A percentile compares a stretch with the other conserved stretches of the same genome.
These are phyloP conservation scores for Cadophora sp. DNA, from an alignment of 2,329 filamentous ascomycete species.

Conservation along the genomic window DNA sequence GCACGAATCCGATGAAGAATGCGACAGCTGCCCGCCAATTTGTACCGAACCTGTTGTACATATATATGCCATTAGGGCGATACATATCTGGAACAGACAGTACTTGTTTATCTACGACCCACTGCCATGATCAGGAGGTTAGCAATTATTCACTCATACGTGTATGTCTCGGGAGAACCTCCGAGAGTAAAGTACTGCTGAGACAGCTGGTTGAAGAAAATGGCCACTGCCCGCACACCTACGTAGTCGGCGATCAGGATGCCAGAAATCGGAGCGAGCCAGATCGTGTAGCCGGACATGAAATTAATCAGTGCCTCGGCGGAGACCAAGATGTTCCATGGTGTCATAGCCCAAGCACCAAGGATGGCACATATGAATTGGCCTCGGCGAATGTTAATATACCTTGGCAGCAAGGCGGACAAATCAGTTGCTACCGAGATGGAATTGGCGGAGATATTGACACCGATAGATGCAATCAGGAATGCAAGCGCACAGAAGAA, in stretches of 20 bases:
- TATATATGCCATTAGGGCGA: constrained; percentile 11
- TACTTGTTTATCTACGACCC: too few relatives aligned
- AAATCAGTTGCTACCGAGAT: constrained; percentile 49
- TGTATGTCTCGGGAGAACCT: too few relatives aligned
- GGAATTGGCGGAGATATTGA: constrained; percentile 38
- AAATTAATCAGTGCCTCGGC: constrained; percentile 47
- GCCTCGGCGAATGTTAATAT: constrained; percentile 19
- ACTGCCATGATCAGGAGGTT: too few relatives aligned
- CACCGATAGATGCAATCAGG: constrained; percentile 46
- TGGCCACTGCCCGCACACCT: too few relatives aligned
- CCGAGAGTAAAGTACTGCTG: too few relatives aligned
- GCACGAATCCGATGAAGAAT: constrained; percentile 47
- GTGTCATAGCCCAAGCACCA: constrained; percentile 17
- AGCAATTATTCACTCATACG: too few relatives aligned
- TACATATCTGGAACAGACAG: too few relatives aligned
- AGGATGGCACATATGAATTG: constrained; percentile 16
- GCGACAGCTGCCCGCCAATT: constrained; percentile 52
- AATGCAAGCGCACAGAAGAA: constrained; percentile 48
- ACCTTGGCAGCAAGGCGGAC: constrained; percentile 44
- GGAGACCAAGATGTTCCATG: constrained; percentile 18
- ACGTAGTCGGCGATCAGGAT: too few relatives aligned
- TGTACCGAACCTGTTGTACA: constrained; percentile 43
- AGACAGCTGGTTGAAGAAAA: too few relatives aligned
- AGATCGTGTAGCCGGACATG: constrained; percentile 46
- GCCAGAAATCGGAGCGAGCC: constrained; percentile 41